Evolutionary conservation across 495 filamentous ascomycete genomes (phyloP), one percentile per base, ranked within the genome.

Genomic region (Daldinia concentrica): DNA sequence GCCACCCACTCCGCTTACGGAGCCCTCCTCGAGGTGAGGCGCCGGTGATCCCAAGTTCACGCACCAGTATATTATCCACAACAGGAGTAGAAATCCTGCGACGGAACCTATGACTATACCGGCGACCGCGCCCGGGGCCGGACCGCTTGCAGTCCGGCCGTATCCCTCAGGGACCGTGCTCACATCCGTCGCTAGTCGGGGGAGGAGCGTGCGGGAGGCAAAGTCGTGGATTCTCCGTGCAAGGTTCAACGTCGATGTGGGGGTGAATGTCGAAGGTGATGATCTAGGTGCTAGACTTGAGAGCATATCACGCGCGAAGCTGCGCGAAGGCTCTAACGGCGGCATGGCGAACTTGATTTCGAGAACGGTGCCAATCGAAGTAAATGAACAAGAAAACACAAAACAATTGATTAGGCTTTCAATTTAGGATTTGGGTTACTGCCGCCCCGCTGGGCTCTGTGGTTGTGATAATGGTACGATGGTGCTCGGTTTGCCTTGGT

Each of bases 21-120:
- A 83, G 3, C 75, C 77, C 24, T 75, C 75, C 27, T 77, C 78
- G 36, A 75, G 39, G 15, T 71, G 73, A 5, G 43, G 58, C 29
- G 45, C 19, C 29, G 73, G 43, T 51, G 74, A 69, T 5, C 85
- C 84, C n/a, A 86, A 78, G 71, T 84, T 85, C 71, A 93, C 79
- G 63, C 86, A 88, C 24, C 86, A 86, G 79, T 91, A 94, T 73
- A 96, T 77, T 0, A 95, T 83, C 83, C 88, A 93, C 37, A 95
- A 83, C 32, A 94, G 61, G 2, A 97, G 82, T 15, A 95, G 74
- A 81, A 97, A 94, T 61, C 91, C 93, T n/a, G 82, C 87, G n/a
- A 97, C 89, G 54, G 87, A 86, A 70, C 94, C 94, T 34, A 97
- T 86, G 26, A 93, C 88, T 59, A 96, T 95, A 67, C 93, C 94